These are phyloP conservation scores for Ophiostoma angusticollis DNA, from an alignment of 2,329 filamentous ascomycete genomes.

Conservation along the genomic window DNA sequence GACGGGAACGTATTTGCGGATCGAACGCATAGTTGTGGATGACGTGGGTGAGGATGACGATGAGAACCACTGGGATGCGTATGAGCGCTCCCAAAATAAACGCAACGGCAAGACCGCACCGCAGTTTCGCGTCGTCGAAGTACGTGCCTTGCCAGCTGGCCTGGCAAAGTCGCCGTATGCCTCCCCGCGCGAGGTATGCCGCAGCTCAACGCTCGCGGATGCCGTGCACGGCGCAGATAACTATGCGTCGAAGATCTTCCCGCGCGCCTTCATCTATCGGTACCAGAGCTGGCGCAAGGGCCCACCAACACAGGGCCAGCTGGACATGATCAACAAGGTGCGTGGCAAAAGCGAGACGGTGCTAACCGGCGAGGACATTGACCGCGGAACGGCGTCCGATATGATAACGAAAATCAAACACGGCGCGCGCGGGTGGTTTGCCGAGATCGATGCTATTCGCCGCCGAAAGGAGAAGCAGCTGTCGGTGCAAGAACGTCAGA, in stretches of 20 bases:
- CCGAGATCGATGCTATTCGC: slow-evolving; percentile 37
- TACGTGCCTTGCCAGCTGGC: slow-evolving; percentile 33
- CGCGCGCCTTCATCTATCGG: slow-evolving; percentile 52
- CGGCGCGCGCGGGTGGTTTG: slow-evolving; percentile 57
- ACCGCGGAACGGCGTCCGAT: slow-evolving; percentile 69
- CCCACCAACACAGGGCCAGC: slow-evolving; percentile 51
- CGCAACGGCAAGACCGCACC: slow-evolving; percentile 14
- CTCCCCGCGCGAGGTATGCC: slow-evolving; percentile 54
- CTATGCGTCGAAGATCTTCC: slow-evolving; percentile 55
- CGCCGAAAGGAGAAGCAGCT: slow-evolving; percentile 31
- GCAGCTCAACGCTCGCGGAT: slow-evolving; percentile 52
- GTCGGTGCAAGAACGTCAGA: slow-evolving; percentile 25
- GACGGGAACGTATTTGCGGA: slow-evolving; percentile 46
- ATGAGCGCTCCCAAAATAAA: too few relatives aligned
- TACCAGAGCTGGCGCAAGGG: slow-evolving; percentile 56
- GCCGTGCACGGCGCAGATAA: slow-evolving; percentile 79
- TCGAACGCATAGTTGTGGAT: slow-evolving; percentile 29
- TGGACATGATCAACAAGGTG: slow-evolving; percentile 58
- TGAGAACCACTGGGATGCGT: too few relatives aligned
- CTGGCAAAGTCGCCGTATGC: slow-evolving; percentile 46
- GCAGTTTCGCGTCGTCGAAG: slow-evolving; percentile 32
- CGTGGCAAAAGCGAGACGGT: slow-evolving; percentile 37
- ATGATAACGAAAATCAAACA: slow-evolving; percentile 90
- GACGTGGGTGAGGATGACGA: slow-evolving; percentile 10
- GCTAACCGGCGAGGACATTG: slow-evolving; percentile 45